Evolutionary conservation across 176 grass and related monocot genomes (phyloP).

Genomic region (Guadua angustifolia): DNA sequence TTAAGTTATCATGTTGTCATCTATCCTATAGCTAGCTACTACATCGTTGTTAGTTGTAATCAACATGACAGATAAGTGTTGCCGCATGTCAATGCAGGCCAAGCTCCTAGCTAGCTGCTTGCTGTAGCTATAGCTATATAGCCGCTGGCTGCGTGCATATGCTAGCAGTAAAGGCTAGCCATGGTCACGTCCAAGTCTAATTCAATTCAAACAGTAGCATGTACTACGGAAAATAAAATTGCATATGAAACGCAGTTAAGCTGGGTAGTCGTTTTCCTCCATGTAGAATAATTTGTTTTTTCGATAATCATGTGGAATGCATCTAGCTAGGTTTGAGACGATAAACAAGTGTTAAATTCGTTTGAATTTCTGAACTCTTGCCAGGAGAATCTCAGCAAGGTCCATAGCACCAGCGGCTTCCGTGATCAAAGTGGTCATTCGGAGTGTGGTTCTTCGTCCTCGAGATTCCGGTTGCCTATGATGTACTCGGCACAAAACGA

Average conservation of each 20-base stretch:
- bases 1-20: not conserved
- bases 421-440: conserved; percentile 20
- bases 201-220: not conserved
- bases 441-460: conserved; percentile 57
- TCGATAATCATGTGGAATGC: not conserved
- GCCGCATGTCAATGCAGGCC: conserved; percentile 1
- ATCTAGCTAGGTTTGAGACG: not conserved
- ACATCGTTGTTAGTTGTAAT: not conserved
- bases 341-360: not conserved
- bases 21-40: not conserved
- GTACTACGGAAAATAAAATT: not conserved
- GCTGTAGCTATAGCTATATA: not conserved
- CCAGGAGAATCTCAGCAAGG: conserved; percentile 45
- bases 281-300: not conserved
- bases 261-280: not conserved
- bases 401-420: conserved; percentile 29
- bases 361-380: not conserved
- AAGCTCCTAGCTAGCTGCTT: not conserved
- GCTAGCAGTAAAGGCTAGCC: not conserved
- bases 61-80: not conserved
- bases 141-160: not conserved
- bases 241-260: not conserved
- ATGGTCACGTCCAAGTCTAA: not conserved
- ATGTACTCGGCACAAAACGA: conserved; percentile 50
- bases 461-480: conserved; percentile 41